Base-by-base conservation (phyloP, 257 asterid genomes). In the Verbascum thapsus region DNA sequence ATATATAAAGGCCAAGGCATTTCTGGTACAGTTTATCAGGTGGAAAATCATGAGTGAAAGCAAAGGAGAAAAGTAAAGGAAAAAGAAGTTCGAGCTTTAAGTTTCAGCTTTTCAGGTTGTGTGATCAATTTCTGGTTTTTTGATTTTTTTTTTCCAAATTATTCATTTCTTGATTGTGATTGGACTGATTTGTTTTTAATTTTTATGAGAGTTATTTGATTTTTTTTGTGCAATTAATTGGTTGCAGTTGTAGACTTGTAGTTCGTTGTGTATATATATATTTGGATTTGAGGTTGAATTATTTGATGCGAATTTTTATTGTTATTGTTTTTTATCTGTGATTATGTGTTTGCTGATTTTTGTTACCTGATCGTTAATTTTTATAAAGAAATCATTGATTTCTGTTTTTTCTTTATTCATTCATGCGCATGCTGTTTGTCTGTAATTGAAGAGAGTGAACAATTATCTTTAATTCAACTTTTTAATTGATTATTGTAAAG, bases 381-480 rank as follows among this genome's bases (percentile, higher is more conserved):
- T 19, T 18, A 8, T 32, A 17, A 38, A 26, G 13, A 15, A 34
- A 39, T 30, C 10, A 23, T n/a, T 18, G 16, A 22, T 43, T 55
- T 50, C 51, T 40, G 53, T 61, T 43, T 68, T 52, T 20, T 40
- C 6, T 35, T n/a, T n/a, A n/a, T n/a, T n/a, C n/a, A 23, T 16
- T 68, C 63, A 22, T 39, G 55, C 50, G 61, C 44, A 32, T 30
- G 53, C 61, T 58, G 73, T 43, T 72, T 77, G 63, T 61, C 69
- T 77, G 74, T 66, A 56, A 35, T 69, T 55, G 75, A 72, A 76
- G 78, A 68, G 76, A 72, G 65, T 51, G 73, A 52, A 45, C 59
- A 59, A 48, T 60, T 53, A 74, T 62, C 80, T 70, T 77, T 78
- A 77, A 77, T 73, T 73, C 57, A 73, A 56, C 68, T 59, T 11